These are phyloP conservation scores for Gossypium thurberi DNA, from an alignment of 345 rosid species.

Conservation along the genomic window DNA sequence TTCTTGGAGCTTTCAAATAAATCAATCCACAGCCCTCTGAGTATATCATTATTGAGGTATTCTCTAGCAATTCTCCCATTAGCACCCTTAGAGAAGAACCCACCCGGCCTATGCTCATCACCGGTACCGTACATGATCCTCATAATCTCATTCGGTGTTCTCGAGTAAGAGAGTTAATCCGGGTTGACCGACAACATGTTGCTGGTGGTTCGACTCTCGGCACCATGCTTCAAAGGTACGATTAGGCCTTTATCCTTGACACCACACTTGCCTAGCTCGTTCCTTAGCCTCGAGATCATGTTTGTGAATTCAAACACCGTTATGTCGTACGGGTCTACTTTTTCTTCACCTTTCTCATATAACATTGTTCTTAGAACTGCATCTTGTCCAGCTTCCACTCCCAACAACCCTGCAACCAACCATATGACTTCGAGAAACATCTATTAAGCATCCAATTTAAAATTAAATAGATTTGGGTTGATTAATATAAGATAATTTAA, in stretches of 20 bases:
- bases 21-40: not conserved
- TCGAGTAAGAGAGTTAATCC: conserved; percentile 22
- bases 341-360: conserved; percentile 22
- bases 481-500: no score
- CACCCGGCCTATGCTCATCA: conserved; percentile 22
- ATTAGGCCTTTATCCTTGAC: conserved; percentile 42
- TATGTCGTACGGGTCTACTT: conserved; percentile 28
- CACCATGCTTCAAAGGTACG: conserved; percentile 30
- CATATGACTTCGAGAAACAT: not conserved
- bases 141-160: conserved; percentile 33
- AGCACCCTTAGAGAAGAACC: conserved; percentile 37
- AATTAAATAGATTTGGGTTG: no score
- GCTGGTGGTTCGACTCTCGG: conserved; percentile 27
- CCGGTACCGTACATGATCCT: conserved; percentile 33
- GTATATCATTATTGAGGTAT: not conserved
- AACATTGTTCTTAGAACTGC: conserved; percentile 44
- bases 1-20: not conserved
- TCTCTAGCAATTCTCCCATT: conserved; percentile 33
- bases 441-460: no score
- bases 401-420: conserved; percentile 51
- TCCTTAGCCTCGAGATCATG: conserved; percentile 27
- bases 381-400: conserved; percentile 65
- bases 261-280: conserved; percentile 31
- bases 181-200: conserved; percentile 30
- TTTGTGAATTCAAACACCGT: conserved; percentile 35